Evolutionary conservation across 768 basidiomycete species (phyloP).

Genomic region (Boletus subcaerulescens): DNA sequence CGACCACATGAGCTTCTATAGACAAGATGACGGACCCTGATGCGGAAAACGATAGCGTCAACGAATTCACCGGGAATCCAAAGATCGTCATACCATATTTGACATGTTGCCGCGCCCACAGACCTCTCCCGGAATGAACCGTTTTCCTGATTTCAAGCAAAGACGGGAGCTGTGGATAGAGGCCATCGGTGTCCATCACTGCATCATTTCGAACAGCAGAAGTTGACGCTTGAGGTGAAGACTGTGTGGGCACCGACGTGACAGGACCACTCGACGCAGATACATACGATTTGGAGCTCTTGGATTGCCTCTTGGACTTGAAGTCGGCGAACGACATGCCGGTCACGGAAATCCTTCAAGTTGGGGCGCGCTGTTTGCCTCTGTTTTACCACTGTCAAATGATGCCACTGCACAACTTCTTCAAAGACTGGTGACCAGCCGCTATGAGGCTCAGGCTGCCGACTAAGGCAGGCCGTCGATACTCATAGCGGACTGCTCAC

Average conservation of each 20-base stretch:
- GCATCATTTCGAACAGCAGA: neutral
- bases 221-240: slow-evolving; percentile 20
- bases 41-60: neutral
- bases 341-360: too few relatives aligned
- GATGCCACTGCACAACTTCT: too few relatives aligned
- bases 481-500: too few relatives aligned
- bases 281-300: slow-evolving; percentile 36
- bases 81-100: slow-evolving; percentile 35
- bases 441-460: too few relatives aligned
- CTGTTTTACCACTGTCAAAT: too few relatives aligned
- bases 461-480: too few relatives aligned
- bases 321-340: slow-evolving; percentile 38
- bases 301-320: slow-evolving; percentile 29
- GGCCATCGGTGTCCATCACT: slow-evolving; percentile 3
- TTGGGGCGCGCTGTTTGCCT: slow-evolving; percentile 1
- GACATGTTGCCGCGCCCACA: slow-evolving; percentile 39
- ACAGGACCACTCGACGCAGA: slow-evolving; percentile 25
- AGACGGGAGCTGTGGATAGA: slow-evolving; percentile 36
- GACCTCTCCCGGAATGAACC: slow-evolving; percentile 40
- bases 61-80: neutral
- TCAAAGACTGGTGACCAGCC: too few relatives aligned
- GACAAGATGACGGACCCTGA: slow-evolving; percentile 55
- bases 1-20: slow-evolving; percentile 56
- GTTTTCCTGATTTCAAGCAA: slow-evolving; percentile 40
- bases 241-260: slow-evolving; percentile 22